Evolutionary conservation across 768 basidiomycete genomes (phyloP), one percentile per base, ranked within the genome.

Genomic region (Tulasnella sp.): DNA sequence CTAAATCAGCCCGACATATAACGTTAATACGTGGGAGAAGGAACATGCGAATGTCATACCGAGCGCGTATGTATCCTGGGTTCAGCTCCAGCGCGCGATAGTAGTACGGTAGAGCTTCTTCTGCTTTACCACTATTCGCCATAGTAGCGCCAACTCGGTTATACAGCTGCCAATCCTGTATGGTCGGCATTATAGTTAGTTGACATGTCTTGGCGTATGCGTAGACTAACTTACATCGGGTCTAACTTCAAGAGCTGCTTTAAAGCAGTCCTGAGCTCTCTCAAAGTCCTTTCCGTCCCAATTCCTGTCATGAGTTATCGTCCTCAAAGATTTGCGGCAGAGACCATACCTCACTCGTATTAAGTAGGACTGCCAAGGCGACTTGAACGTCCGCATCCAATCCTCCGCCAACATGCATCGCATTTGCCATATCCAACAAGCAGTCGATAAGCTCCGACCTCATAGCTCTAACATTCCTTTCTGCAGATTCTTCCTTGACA

Each of bases 211-310:
- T 4, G 29, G 11, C 2, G 4, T 1, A 29, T 32, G 3, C 30
- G 7, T 17, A 9, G 4, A 49, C 2, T n/a, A 34, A 66, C 74
- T 58, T 68, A 96, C 94, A 56, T 92, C 84, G 1, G 93, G 95
- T 60, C 91, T 78, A 52, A 92, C 84, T 3, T 84, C 84, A 61
- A 98, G 73, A 1, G 96, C 96, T 0, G 94, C 79, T 50, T 77
- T 77, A 73, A 99, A 97, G 74, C 96, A 99, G 69, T 99, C 96
- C 62, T 86, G 83, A 0, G 95, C 92, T 70, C 92, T 94, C 21
- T 74, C 77, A 66, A 90, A 98, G 47, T 97, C 94, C 89, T 93
- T 62, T 9, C 61, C 38, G 8, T 58, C 3, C 44, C 55, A 58
- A n/a, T 64, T 50, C 48, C 17, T 44, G 4, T 55, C 42, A 13